A percentile compares a stretch with the other conserved stretches of the same genome.
These are phyloP conservation scores for Paraphaeosphaeria sporulosa DNA, from an alignment of 2,329 filamentous ascomycete species.

Conservation along the genomic window DNA sequence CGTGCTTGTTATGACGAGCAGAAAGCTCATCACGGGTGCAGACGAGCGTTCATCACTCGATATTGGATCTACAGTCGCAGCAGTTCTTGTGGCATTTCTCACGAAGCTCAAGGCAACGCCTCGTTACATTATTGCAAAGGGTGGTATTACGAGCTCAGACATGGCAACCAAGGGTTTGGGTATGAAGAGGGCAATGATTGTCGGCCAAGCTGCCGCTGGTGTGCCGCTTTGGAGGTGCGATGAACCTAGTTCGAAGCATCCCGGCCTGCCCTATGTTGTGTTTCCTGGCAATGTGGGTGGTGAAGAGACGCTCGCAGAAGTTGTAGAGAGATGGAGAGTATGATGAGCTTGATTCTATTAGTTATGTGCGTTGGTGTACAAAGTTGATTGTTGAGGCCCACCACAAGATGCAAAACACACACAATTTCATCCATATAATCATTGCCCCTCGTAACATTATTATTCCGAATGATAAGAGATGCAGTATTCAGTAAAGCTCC, in stretches of 20 bases:
- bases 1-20: slow-evolving; percentile 67
- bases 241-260: slow-evolving; percentile 60
- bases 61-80: slow-evolving; percentile 63
- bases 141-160: slow-evolving; percentile 67
- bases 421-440: too few relatives aligned
- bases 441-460: too few relatives aligned
- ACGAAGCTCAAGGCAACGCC: slow-evolving; percentile 57
- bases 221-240: slow-evolving; percentile 67
- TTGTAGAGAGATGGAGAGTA: slow-evolving; percentile 52
- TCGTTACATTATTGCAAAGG: slow-evolving; percentile 66
- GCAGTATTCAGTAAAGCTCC: not conserved
- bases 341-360: not conserved
- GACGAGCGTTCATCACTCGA: slow-evolving; percentile 61
- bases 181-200: slow-evolving; percentile 62
- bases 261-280: slow-evolving; percentile 63
- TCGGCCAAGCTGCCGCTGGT: slow-evolving; percentile 65
- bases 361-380: too few relatives aligned
- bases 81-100: slow-evolving; percentile 60
- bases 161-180: slow-evolving; percentile 64
- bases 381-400: too few relatives aligned
- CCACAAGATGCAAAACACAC: too few relatives aligned
- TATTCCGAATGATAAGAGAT: too few relatives aligned
- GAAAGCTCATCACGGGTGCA: slow-evolving; percentile 58
- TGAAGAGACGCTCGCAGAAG: slow-evolving; percentile 56
- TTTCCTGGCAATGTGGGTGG: slow-evolving; percentile 67